Conservation (phyloP, 2,329 filamentous ascomycete genomes). For the Penicillium sp. region DNA sequence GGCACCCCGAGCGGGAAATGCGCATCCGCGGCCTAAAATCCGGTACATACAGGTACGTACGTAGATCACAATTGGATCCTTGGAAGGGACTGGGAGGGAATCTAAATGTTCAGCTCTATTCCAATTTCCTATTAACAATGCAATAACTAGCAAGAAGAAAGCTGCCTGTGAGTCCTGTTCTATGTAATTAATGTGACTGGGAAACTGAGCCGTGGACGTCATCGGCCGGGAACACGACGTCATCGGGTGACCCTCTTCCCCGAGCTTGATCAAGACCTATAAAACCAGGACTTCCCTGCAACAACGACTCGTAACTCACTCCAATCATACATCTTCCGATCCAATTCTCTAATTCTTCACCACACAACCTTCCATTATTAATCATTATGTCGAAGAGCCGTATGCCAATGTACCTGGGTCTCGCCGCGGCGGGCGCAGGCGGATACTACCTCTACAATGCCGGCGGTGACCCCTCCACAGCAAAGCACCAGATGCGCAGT, state of each 20-base stretch:
- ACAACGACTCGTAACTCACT: neutral
- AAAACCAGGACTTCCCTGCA: conserved; percentile 4
- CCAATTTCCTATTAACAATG: too few relatives aligned
- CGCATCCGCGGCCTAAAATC: too few relatives aligned
- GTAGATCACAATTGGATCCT: too few relatives aligned
- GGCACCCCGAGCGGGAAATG: too few relatives aligned
- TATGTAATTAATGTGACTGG: too few relatives aligned
- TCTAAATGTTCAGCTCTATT: too few relatives aligned
- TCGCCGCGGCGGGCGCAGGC: conserved; percentile 62
- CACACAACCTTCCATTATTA: neutral
- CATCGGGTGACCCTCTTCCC: conserved; percentile 15
- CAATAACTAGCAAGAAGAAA: too few relatives aligned
- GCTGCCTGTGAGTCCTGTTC: too few relatives aligned
- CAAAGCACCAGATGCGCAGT: conserved; percentile 87
- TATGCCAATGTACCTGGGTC: conserved; percentile 43
- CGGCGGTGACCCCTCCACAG: conserved; percentile 74
- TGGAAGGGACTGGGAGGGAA: too few relatives aligned
- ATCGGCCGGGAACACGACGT: conserved; percentile 14
- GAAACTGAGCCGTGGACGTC: neutral
- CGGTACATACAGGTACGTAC: too few relatives aligned
- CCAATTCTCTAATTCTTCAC: neutral
- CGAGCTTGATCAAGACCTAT: conserved; percentile 1
- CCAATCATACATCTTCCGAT: neutral
- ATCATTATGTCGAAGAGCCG: conserved; percentile 36
- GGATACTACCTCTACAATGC: conserved; percentile 91